These are phyloP conservation scores for Ophiosphaerella herpotricha DNA, from an alignment of 2,329 filamentous ascomycete genomes.

Conservation along the genomic window DNA sequence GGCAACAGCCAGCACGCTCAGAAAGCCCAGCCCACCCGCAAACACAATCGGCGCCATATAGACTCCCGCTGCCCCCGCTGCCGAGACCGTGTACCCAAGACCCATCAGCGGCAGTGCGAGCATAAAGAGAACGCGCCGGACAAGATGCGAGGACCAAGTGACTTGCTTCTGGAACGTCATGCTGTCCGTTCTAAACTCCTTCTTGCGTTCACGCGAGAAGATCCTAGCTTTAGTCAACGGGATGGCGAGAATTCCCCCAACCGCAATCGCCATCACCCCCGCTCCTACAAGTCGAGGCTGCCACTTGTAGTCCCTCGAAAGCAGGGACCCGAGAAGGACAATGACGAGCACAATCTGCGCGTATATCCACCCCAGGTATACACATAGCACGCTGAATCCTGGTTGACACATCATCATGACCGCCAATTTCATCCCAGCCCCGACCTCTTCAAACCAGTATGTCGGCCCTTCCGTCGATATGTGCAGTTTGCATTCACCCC, in stretches of 20 bases:
- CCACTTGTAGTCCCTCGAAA: conserved; percentile 69
- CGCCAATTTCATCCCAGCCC: conserved; percentile 69
- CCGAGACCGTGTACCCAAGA: conserved; percentile 69
- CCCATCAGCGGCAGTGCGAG: conserved; percentile 69
- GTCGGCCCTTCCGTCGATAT: conserved; percentile 71
- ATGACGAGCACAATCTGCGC: conserved; percentile 76
- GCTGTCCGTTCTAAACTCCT: conserved; percentile 64
- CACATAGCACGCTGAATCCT: conserved; percentile 71
- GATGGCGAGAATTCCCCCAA: conserved; percentile 71
- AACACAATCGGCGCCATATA: conserved; percentile 69
- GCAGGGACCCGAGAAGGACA: conserved; percentile 70
- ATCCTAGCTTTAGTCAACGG: conserved; percentile 74
- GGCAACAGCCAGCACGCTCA: conserved; percentile 73
- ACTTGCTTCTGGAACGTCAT: conserved; percentile 68
- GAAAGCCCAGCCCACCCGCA: conserved; percentile 68
- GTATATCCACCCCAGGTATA: conserved; percentile 81
- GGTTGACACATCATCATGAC: conserved; percentile 74
- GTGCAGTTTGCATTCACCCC: conserved; percentile 78
- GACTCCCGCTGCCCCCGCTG: conserved; percentile 62
- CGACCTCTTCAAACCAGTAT: conserved; percentile 79
- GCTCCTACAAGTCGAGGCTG: conserved; percentile 68
- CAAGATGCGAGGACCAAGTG: conserved; percentile 72
- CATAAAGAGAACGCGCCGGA: conserved; percentile 70
- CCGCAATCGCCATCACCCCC: conserved; percentile 66
- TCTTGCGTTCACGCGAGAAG: conserved; percentile 68